Evolutionary conservation across 192 early-diverging fungal species (phyloP).

Genomic region (Hyaloraphidium curvatum): DNA sequence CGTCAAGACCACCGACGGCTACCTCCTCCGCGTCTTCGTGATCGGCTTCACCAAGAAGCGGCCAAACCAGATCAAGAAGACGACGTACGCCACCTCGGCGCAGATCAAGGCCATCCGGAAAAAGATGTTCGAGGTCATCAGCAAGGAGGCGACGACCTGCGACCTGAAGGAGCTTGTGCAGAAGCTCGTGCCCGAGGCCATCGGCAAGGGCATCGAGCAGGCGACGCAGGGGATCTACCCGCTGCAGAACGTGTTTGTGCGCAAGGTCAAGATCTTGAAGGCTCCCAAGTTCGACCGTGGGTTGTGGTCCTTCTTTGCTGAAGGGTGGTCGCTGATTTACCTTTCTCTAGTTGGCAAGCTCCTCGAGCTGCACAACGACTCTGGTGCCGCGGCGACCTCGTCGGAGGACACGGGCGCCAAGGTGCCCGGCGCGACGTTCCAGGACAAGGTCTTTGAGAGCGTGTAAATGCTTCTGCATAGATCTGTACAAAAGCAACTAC

Average conservation of each 20-base stretch:
- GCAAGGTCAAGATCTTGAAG: slow-evolving; percentile 99
- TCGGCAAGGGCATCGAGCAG: slow-evolving; percentile 97
- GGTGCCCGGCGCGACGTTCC: not conserved
- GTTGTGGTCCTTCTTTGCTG: no score
- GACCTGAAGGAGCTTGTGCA: slow-evolving; percentile 89
- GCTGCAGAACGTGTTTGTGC: slow-evolving; percentile 85
- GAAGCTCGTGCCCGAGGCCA: slow-evolving; percentile 93
- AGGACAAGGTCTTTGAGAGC: not conserved
- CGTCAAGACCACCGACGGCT: slow-evolving; percentile 99
- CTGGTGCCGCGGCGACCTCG: slow-evolving; percentile 30
- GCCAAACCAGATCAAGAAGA: slow-evolving; percentile 88
- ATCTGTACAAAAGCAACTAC: no score
- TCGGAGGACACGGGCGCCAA: not conserved
- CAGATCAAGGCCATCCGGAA: slow-evolving; percentile 98
- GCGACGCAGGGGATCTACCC: slow-evolving; percentile 95
- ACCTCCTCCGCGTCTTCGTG: slow-evolving; percentile 91
- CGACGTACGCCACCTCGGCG: slow-evolving; percentile 89
- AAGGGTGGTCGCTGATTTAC: not conserved
- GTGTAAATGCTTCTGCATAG: no score
- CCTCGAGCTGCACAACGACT: slow-evolving; percentile 87
- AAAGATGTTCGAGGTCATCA: slow-evolving; percentile 99
- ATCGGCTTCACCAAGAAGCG: slow-evolving; percentile 93
- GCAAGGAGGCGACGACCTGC: slow-evolving; percentile 56
- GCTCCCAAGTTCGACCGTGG: slow-evolving; percentile 40
- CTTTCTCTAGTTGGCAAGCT: slow-evolving; percentile 61